These are phyloP conservation scores for Fusarium sp. DNA, from an alignment of 2,329 filamentous ascomycete species.

Conservation along the genomic window DNA sequence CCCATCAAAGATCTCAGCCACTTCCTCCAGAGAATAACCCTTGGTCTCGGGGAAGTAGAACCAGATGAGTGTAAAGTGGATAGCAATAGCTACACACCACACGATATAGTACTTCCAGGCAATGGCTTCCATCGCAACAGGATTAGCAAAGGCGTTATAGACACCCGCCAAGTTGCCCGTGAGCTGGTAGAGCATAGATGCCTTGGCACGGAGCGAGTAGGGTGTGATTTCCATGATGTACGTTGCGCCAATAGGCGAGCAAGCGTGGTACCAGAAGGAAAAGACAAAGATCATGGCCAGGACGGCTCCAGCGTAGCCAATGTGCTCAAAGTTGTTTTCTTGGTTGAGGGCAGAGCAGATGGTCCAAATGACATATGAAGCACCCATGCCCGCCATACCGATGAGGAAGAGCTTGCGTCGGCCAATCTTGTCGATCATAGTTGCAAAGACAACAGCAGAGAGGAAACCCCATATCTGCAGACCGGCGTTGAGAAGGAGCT, in stretches of 20 bases:
- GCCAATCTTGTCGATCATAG: constrained; percentile 55
- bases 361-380: constrained; percentile 54
- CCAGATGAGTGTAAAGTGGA: constrained; percentile 43
- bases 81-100: constrained; percentile 50
- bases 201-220: constrained; percentile 47
- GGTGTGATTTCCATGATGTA: constrained; percentile 59
- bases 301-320: constrained; percentile 55
- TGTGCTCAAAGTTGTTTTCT: constrained; percentile 40
- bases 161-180: constrained; percentile 44
- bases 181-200: constrained; percentile 47
- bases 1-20: constrained; percentile 40
- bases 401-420: constrained; percentile 55
- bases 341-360: constrained; percentile 53
- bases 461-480: constrained; percentile 52
- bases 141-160: constrained; percentile 58
- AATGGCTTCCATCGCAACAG: constrained; percentile 55
- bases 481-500: constrained; percentile 48
- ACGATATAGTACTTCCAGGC: constrained; percentile 59
- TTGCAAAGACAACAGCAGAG: constrained; percentile 50
- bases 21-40: constrained; percentile 39
- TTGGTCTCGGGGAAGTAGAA: constrained; percentile 45
- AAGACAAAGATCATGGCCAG: constrained; percentile 52
- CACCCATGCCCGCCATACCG: constrained; percentile 51
- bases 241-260: constrained; percentile 55
- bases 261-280: constrained; percentile 46